Base-by-base conservation (phyloP, 495 filamentous ascomycete species). In the Penicillium silybi region DNA sequence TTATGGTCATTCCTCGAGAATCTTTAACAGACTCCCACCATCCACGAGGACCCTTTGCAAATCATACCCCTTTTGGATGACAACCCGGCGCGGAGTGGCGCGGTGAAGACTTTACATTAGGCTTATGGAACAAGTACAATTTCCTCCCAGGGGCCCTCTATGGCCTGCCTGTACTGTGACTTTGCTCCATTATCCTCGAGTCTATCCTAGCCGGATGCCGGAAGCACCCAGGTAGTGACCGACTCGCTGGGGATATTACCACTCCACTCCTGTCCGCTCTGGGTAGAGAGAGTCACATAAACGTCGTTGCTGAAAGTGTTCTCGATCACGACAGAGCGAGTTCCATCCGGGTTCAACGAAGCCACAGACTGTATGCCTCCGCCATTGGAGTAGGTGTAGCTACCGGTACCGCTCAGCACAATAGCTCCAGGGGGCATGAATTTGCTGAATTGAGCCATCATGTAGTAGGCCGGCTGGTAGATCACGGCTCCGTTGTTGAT, bases 401-500 rank as follows among this genome's bases (percentile, higher is more conserved):
- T 78, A 0, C 78, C 76, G 7, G 59, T 67, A 7, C 72, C 75
- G 62, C 53, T 61, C 9, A 81, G 57, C 29, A 80, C 67, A 13
- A 66, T 65, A 0, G 78, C 75, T 34, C 77, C 77, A 15, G 66
- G 67, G 16, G 76, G 73, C 50, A 83, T 81, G 55, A 80, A 83
- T 58, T 75, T 79, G 59, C 73, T 78, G 59, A 78, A 80, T 51
- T 83, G 80, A 11, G 76, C 78, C 41, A 83, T 70, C 70, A 78
- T 78, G 46, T 82, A 82, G 59, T 82, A 81, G 38, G 78, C 78
- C 2, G 72, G 66, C 5, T 71, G 67, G 35, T 72, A 69, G 6
- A 64, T 66, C 52, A 80, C 81, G 7, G 67, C 69, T 17, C 66
- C 69, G 19, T 60, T 58, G 55, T 75, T 69, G 13, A 80, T 69